Evolutionary conservation across 257 asterid genomes (phyloP), one percentile per base, ranked within the genome.

Genomic region (Phtheirospermum japonicum): DNA sequence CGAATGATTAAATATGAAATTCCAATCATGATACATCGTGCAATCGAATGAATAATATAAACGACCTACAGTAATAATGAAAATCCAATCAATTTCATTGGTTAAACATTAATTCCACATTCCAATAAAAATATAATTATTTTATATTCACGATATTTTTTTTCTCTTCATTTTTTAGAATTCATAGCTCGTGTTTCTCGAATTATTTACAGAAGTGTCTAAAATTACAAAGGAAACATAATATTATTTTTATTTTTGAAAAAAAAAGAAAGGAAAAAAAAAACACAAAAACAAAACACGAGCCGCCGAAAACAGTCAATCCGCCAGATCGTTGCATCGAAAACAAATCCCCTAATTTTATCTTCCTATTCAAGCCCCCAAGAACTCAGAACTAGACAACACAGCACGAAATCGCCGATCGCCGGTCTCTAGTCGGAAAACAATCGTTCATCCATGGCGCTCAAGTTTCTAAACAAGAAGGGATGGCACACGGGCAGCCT

Each of bases 401-500:
- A 9, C 32, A 18, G 7, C 37, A 11, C 33, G 4, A 40, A 40
- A 42, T 31, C 53, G 57, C 65, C 69, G 46, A 73, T 67, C 34
- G 7, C 64, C 23, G 32, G 45, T 68, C 28, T 18, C n/a, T 52
- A 52, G 7, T 51, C 66, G 58, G 54, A 57, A 40, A 1, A 18
- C 34, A 39, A 37, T 57, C 73, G 64, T 18, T 20, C 5, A 30
- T 19, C 42, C 9, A 89, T 87, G 98, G 98, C 90, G 67, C 62
- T 91, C 76, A 91, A 89, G 73, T 92, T 92, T 83, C 73, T 92
- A 72, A 92, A 92, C 84, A 92, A 92, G 89, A 92, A 92, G 73
- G 99, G 99, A 61, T 92, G 99, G 97, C 99, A 92, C 66, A 92
- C 99, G 19, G 99, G 97, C 28, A 84, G 95, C 72, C 96, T 92